Evolutionary conservation across 192 early-diverging fungal genomes (phyloP).

Genomic region (Coemansia sp.): DNA sequence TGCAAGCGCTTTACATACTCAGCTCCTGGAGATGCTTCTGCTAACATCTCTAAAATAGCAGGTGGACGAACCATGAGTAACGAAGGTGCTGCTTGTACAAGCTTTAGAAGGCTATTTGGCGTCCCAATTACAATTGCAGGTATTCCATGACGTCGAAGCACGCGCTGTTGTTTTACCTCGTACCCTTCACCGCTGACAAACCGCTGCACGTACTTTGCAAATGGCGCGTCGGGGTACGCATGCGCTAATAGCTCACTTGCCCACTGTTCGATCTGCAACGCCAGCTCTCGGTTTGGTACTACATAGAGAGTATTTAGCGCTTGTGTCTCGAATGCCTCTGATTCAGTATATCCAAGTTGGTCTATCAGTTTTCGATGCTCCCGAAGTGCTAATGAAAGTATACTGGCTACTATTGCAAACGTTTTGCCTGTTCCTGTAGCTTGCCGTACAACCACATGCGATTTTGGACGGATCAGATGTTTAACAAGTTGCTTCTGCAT

Average conservation of each 20-base stretch:
- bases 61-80: neutral
- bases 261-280: conserved; percentile 42
- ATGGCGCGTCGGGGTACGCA: conserved; percentile 18
- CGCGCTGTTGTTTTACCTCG: conserved; percentile 6
- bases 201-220: conserved; percentile 16
- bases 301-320: conserved; percentile 19
- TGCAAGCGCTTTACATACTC: conserved; percentile 3
- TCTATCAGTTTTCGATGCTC: conserved; percentile 6
- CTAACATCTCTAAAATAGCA: conserved; percentile 1
- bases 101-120: conserved; percentile 16
- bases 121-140: conserved; percentile 34
- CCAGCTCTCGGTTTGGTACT: conserved; percentile 46
- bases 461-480: neutral
- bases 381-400: conserved; percentile 18
- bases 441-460: conserved; percentile 22
- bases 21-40: neutral
- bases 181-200: conserved; percentile 32
- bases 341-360: neutral
- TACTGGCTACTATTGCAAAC: conserved; percentile 3
- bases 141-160: conserved; percentile 31
- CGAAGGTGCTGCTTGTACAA: neutral
- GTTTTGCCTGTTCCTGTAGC: conserved; percentile 42
- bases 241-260: neutral
- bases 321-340: conserved; percentile 7
- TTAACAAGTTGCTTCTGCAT: conserved; percentile 13